Percentiles rank a stretch among this genome's conserved stretches.
These are phyloP conservation scores for Phytophthora citrophthora DNA, from an alignment of 352 stramenopile species.

Conservation along the genomic window DNA sequence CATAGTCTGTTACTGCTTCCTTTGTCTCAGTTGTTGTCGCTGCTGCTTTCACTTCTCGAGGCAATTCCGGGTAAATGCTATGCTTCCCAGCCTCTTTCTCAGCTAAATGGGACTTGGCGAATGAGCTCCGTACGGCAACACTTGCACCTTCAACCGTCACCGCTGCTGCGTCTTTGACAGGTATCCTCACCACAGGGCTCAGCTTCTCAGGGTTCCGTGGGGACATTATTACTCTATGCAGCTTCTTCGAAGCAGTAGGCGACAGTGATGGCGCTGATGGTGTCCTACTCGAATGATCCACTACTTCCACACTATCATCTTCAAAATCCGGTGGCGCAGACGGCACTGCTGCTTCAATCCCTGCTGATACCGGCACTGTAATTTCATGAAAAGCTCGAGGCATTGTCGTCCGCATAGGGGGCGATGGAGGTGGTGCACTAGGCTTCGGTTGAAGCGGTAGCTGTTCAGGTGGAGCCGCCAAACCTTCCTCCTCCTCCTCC, in stretches of 20 bases:
- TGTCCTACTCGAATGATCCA: constrained; percentile 17
- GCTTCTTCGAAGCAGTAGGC: constrained; percentile 50
- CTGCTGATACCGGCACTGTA: constrained; percentile 9
- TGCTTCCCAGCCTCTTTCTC: constrained; percentile 38
- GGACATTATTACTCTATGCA: constrained; percentile 28
- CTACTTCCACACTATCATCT: constrained; percentile 15
- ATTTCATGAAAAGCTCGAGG: constrained; percentile 40
- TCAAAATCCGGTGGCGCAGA: constrained; percentile 42
- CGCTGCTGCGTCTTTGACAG: background rate
- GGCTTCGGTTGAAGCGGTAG: constrained; percentile 17
- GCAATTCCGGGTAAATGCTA: constrained; percentile 51
- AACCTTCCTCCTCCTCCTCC: constrained; percentile 6
- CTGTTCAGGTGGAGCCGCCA: background rate
- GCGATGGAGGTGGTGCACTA: constrained; percentile 18
- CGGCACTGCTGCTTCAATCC: constrained; percentile 8
- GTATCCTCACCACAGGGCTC: constrained; percentile 22
- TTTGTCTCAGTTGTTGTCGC: constrained; percentile 7
- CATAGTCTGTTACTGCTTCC: constrained; percentile 20
- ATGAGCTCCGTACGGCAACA: constrained; percentile 47
- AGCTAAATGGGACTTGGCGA: constrained; percentile 48
- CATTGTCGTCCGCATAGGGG: constrained; percentile 22
- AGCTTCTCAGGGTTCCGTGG: constrained; percentile 27
- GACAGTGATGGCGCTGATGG: constrained; percentile 53
- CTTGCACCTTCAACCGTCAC: constrained; percentile 36
- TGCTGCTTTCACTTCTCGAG: constrained; percentile 12